Evolutionary conservation across 768 basidiomycete species (phyloP).

Genomic region (Trametes sanguinea): DNA sequence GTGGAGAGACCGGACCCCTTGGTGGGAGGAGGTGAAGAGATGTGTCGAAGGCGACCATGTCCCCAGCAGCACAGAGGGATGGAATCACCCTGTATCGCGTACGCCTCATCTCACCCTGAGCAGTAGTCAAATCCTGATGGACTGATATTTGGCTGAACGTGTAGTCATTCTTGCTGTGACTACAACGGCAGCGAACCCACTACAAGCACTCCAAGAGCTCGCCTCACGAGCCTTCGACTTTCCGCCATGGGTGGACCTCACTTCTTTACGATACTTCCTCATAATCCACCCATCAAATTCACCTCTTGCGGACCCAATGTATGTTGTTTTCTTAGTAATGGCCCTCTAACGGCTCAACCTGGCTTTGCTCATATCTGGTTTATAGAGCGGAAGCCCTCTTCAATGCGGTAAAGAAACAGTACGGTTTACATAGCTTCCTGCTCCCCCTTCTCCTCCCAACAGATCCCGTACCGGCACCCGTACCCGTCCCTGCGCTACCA

Average conservation of each 20-base stretch:
- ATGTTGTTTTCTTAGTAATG: conserved; percentile 33
- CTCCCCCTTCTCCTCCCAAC: conserved; percentile 63
- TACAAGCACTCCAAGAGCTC: conserved; percentile 77
- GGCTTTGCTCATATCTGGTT: not conserved
- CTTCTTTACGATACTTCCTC: conserved; percentile 69
- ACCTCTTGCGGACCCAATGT: conserved; percentile 79
- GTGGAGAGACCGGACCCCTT: conserved; percentile 56
- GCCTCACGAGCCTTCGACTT: conserved; percentile 67
- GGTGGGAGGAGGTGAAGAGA: conserved; percentile 84
- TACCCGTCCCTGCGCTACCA: conserved; percentile 64
- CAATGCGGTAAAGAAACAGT: conserved; percentile 88
- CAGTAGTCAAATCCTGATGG: not conserved
- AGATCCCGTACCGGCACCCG: conserved; percentile 58
- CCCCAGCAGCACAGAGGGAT: conserved; percentile 71
- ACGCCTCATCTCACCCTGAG: conserved; percentile 31
- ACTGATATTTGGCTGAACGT: not conserved
- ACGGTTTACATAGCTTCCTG: conserved; percentile 75
- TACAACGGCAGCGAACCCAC: conserved; percentile 76
- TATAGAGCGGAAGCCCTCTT: conserved; percentile 73
- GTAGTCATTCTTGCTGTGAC: conserved; percentile 82
- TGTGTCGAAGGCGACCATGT: conserved; percentile 78
- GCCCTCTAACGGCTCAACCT: not conserved
- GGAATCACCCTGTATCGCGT: conserved; percentile 89
- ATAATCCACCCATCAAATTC: conserved; percentile 76
- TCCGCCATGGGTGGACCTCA: conserved; percentile 80